Evolutionary conservation across 495 filamentous ascomycete species (phyloP).

Genomic region (Daldinia childiae): DNA sequence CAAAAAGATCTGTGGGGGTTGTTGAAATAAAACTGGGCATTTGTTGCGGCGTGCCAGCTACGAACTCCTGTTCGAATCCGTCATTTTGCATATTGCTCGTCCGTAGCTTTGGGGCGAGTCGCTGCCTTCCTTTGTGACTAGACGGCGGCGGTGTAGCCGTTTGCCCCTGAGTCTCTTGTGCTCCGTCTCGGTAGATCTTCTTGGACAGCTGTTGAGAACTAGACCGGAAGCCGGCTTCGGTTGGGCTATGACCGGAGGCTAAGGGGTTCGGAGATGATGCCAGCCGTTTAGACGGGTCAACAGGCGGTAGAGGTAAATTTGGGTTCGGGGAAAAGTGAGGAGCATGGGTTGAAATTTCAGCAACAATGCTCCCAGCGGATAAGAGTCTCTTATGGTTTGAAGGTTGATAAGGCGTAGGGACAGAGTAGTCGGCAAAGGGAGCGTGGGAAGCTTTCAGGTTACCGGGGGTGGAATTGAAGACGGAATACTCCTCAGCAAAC

Average conservation of each 20-base stretch:
- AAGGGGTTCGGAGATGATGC: slow-evolving; percentile 65
- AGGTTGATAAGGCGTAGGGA: slow-evolving; percentile 46
- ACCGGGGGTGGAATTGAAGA: slow-evolving; percentile 65
- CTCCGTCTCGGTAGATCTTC: slow-evolving; percentile 52
- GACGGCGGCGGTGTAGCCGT: slow-evolving; percentile 64
- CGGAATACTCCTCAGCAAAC: slow-evolving; percentile 67
- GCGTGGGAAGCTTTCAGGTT: slow-evolving; percentile 56
- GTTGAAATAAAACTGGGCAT: slow-evolving; percentile 51
- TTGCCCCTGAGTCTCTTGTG: slow-evolving; percentile 51
- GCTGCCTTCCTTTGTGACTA: slow-evolving; percentile 59
- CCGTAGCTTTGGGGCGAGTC: slow-evolving; percentile 61
- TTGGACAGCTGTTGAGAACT: slow-evolving; percentile 47
- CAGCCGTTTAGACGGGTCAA: slow-evolving; percentile 65
- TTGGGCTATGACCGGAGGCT: slow-evolving; percentile 48
- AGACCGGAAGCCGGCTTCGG: slow-evolving; percentile 33
- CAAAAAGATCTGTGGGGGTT: slow-evolving; percentile 62
- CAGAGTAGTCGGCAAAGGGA: slow-evolving; percentile 53
- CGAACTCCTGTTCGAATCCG: slow-evolving; percentile 56
- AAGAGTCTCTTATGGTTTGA: slow-evolving; percentile 52
- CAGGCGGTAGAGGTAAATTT: slow-evolving; percentile 61
- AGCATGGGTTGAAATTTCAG: slow-evolving; percentile 64
- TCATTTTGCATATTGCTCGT: slow-evolving; percentile 64
- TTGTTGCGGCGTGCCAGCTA: slow-evolving; percentile 50
- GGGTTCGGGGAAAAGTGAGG: slow-evolving; percentile 67
- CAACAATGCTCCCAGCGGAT: slow-evolving; percentile 51